Base-by-base conservation (phyloP, 1,284 basidiomycete genomes). In the Cystobasidium sp. region DNA sequence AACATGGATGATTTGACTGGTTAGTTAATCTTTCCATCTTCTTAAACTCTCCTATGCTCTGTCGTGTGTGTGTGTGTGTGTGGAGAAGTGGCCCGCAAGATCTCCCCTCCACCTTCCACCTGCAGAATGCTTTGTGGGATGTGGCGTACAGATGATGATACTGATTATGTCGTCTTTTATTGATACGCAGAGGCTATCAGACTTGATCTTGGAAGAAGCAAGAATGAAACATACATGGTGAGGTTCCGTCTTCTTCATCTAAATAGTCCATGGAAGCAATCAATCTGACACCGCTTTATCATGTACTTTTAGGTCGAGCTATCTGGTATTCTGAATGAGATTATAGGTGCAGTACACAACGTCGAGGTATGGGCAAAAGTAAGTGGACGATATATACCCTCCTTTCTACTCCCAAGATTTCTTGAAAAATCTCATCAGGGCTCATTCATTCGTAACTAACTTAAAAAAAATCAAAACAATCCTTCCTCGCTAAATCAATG, bases 241-340 rank as follows among this genome's bases (percentile, higher is more conserved):
- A 86, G 86, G 77, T 74, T 84, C 52, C 41, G 65, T 56, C 16
- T 79, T 85, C 3, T 84, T 86, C 7, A 81, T 90, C 37, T 80
- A 83, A 55, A 92, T 94, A 78, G 85, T 88, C 62, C 85, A 88
- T 63, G 82, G 86, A 0, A 87, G 89, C 0, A 87, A 92, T 77
- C 0, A 87, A 92, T 77, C 85, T 88, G 66, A 86, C 88, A 65
- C 86, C 95, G 55, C 88, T 88, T 41, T 88, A 88, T 51, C 24
- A 6, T 20, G 31, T 31, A 31, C 31, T 31, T 1, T 79, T 94
- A 88, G 80, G 85, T 90, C 6, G 89, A 92, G 76, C 85, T 83
- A 55, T 84, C 87, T 0, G 80, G 87, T 12, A 39, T 64, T 14
- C 44, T 72, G 4, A 75, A 75, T 56, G 69, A 70, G 37, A 51